Base-by-base conservation (phyloP, 2,329 filamentous ascomycete species). In the Alternaria longipes region DNA sequence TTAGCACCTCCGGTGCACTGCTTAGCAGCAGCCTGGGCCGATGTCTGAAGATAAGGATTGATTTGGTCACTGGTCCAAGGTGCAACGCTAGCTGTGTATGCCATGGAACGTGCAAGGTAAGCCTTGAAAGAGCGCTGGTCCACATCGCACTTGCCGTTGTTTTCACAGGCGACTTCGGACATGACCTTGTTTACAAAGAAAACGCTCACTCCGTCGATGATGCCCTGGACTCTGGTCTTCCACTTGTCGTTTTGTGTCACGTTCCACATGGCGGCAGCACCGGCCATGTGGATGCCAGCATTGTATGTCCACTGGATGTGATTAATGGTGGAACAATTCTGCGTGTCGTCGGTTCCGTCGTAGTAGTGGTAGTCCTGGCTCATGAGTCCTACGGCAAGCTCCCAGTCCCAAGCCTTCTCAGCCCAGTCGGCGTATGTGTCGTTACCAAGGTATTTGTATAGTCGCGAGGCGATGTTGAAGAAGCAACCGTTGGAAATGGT, bases 401-500 rank as follows among this genome's bases (percentile, higher is more conserved):
- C 79, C 80, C 81, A 89, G 52, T 86, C 84, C 88, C 89, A 91
- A 14, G 87, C 79, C 70, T 84, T 87, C 55, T 84, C 77, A 4
- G 90, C 90, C 90, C 90, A 92, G 12, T 89, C 83, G 20, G 60
- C 59, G 42, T 80, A 80, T 5, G 76, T 78, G 5, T 84, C 74
- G 72, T 91, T 90, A 14, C 86, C 87, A 0, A 89, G 91, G 58
- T 87, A 89, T 56, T 90, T 87, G 40, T 89, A 90, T 9, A 94
- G 84, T 26, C 92, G 89, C 0, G 92, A 89, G 3, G 91, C 89
- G 28, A 97, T 85, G 77, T 94, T 90, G 79, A 96, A 94, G 78
- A 96, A 89, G 30, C 89, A 90, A 36, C 91, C 92, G 77, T 95
- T 95, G 64, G 89, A 89, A 68, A 94, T 87, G 22, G 89, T 86